Base-by-base conservation (phyloP, 228 moss, liverwort and hornwort genomes). In the Sphagnum fallax region DNA sequence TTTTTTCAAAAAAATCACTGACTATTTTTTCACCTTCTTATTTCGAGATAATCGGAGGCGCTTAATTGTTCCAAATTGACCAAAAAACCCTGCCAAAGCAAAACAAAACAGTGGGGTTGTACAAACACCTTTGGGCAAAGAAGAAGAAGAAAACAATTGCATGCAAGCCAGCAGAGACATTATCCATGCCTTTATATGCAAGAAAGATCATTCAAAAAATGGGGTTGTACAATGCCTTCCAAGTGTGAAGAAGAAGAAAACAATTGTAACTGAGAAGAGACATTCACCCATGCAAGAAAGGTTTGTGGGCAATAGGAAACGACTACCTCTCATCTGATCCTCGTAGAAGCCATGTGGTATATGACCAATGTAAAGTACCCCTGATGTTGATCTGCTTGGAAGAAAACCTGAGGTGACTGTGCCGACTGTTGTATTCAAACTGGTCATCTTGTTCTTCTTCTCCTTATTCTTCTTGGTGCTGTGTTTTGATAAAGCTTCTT, bases 311-410 rank as follows among this genome's bases (percentile, higher is more conserved):
- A 66, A 6, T n/a, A 1, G 47, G 52, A 16, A 14, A 47, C 8
- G 47, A 53, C 59, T 78, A 98, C 97, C 91, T 85, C 76, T 82
- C 93, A 98, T 94, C 76, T 98, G 84, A 52, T 90, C 85, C 79
- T 98, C 98, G 59, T 98, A 98, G 73, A 98, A 98, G 5, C 98
- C 98, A 71, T 98, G 98, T 52, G 98, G 94, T 49, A 93, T 92
- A 15, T 90, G 87, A 16, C 98, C 98, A 10, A 98, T 87, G 64
- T 98, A 98, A 9, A 98, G 72, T 9, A 94, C 94, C 73, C 76
- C 84, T 49, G 94, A 90, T 75, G 32, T 78, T 84, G 62, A 80
- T 66, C 47, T 59, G 61, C 48, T 62, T 62, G 14, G 72, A 16
- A 52, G 63, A 61, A 71, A 32, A 32, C 32, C 32, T 32, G 32